These are phyloP conservation scores for Fomitiporia mediterranea DNA, from an alignment of 1,284 basidiomycete genomes.

Conservation along the genomic window DNA sequence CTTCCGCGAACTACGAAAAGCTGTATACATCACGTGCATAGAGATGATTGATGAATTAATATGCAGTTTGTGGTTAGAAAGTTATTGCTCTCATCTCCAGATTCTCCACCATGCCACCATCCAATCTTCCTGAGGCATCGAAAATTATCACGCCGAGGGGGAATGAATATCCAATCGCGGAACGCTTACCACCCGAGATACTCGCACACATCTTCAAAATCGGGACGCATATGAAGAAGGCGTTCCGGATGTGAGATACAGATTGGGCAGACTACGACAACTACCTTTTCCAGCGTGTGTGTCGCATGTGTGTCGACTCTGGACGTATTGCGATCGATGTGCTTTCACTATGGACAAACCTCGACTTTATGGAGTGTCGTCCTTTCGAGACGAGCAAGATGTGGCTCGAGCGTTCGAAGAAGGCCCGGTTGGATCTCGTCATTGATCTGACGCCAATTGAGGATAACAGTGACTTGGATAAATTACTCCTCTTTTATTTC, in stretches of 20 bases:
- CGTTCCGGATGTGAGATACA: slow-evolving; percentile 21
- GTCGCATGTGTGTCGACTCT: slow-evolving; percentile 39
- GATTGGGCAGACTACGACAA: too few species aligned
- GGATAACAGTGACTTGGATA: too few species aligned
- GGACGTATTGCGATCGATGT: slow-evolving; percentile 33
- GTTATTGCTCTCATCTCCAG: too few species aligned
- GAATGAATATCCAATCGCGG: slow-evolving; percentile 42
- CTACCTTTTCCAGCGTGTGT: slow-evolving; percentile 38
- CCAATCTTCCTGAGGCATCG: too few species aligned
- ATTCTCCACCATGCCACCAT: too few species aligned
- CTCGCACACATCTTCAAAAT: slow-evolving; percentile 53
- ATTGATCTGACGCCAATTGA: too few species aligned
- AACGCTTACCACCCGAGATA: slow-evolving; percentile 48
- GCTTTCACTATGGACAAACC: slow-evolving; percentile 32
- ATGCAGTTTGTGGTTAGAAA: too few species aligned
- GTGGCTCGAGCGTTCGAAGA: slow-evolving; percentile 45
- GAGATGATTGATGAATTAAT: too few species aligned
- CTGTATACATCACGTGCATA: too few species aligned
- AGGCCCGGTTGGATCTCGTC: slow-evolving; percentile 41
- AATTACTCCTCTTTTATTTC: too few species aligned
- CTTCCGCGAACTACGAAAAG: too few species aligned
- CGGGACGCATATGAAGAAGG: slow-evolving; percentile 41
- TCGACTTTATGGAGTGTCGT: slow-evolving; percentile 10
- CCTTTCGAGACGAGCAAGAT: slow-evolving; percentile 32
- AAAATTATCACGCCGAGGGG: slow-evolving; percentile 14